A percentile compares a stretch with the other conserved stretches of the same genome.
These are phyloP conservation scores for Neoarthrinium moseri DNA, from an alignment of 2,329 filamentous ascomycete genomes.

Conservation along the genomic window DNA sequence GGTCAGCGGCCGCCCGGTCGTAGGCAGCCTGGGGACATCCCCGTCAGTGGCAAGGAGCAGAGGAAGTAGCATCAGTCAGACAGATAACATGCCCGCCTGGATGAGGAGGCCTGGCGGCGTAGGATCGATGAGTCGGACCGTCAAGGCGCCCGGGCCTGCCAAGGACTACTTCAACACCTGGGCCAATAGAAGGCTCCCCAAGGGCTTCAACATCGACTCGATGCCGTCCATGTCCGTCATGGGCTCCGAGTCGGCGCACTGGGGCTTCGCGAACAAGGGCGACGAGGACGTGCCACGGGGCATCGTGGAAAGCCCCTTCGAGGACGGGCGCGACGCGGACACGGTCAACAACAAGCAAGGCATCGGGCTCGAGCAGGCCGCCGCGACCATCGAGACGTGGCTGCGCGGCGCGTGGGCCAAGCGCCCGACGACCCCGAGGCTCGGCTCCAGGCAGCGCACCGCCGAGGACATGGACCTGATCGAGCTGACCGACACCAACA, in stretches of 20 bases:
- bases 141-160: constrained; percentile 76
- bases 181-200: constrained; percentile 77
- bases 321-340: constrained; percentile 42
- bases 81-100: constrained; percentile 47
- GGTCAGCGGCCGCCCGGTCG: constrained; percentile 20
- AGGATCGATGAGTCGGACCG: constrained; percentile 72
- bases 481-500: constrained; percentile 64
- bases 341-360: constrained; percentile 43
- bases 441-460: constrained; percentile 37
- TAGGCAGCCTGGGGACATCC: constrained; percentile 23
- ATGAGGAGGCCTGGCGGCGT: constrained; percentile 86
- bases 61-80: constrained; percentile 26
- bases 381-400: constrained; percentile 87
- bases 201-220: constrained; percentile 67
- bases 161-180: constrained; percentile 82
- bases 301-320: constrained; percentile 52
- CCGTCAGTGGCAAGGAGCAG: constrained; percentile 25
- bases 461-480: constrained; percentile 63
- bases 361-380: constrained; percentile 73
- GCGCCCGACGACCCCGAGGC: constrained; percentile 50
- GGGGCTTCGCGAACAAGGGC: constrained; percentile 46
- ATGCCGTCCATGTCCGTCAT: constrained; percentile 66
- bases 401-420: constrained; percentile 76
- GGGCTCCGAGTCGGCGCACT: constrained; percentile 58
- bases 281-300: constrained; percentile 26